A percentile compares a stretch with the other conserved stretches of the same genome.
phyloP scores from a whole-genome alignment of 148 eudicot genomes.

The Rhododendron vialii region DNA sequence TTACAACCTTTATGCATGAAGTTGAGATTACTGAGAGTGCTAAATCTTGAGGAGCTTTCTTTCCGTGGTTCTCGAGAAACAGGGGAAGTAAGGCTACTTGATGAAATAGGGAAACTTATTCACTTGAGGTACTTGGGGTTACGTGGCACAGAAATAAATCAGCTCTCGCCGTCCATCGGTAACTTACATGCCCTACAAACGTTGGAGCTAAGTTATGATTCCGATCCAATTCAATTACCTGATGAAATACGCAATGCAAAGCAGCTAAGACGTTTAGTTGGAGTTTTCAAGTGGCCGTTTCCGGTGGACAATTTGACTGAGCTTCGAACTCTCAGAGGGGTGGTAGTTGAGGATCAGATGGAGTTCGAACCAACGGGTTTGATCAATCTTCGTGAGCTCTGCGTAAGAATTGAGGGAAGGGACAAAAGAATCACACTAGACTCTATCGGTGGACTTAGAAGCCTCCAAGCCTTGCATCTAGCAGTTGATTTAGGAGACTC shows the following conservation, averaged over 20 bases:
- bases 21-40: neutral
- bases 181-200: neutral
- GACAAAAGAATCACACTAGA: neutral
- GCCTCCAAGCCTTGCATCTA: neutral
- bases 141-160: accelerated
- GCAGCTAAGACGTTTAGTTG: neutral
- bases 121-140: neutral
- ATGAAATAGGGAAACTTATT: neutral
- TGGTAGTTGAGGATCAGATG: neutral
- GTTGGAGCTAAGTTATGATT: too few relatives aligned
- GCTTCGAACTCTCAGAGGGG: neutral
- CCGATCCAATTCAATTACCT: neutral
- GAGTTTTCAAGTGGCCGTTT: neutral
- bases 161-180: neutral
- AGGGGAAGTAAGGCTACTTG: neutral
- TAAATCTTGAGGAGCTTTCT: neutral
- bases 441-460: neutral
- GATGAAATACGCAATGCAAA: neutral
- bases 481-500: too few relatives aligned
- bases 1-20: neutral
- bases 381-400: neutral
- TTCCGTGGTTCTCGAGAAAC: neutral
- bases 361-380: neutral
- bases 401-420: accelerated
- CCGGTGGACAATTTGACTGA: neutral